Conservation (phyloP, 2,329 filamentous ascomycete genomes). For the Huntiella abstrusa region DNA sequence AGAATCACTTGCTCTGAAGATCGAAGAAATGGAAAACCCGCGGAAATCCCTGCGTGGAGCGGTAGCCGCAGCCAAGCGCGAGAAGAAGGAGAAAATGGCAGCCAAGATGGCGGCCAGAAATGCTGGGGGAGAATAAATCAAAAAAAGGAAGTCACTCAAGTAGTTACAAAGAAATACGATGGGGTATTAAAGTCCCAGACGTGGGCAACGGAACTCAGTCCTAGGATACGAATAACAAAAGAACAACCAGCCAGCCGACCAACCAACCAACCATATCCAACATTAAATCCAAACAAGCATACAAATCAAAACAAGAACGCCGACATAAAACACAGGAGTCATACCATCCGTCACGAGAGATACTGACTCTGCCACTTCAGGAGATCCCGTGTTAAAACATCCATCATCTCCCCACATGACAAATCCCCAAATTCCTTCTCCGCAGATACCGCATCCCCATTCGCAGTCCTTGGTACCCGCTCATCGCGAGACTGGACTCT, state of each 20-base stretch:
- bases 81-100: slow-evolving; percentile 44
- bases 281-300: background rate
- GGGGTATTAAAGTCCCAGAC: background rate
- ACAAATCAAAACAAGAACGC: background rate
- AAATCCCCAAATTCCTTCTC: slow-evolving; percentile 51
- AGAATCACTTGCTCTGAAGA: slow-evolving; percentile 33
- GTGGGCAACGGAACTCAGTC: background rate
- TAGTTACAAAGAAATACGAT: background rate
- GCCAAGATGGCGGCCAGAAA: slow-evolving; percentile 20
- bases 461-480: background rate
- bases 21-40: slow-evolving; percentile 27
- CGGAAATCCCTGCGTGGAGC: slow-evolving; percentile 48
- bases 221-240: background rate
- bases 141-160: background rate
- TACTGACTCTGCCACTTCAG: slow-evolving; percentile 72
- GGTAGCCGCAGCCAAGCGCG: slow-evolving; percentile 12
- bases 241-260: background rate
- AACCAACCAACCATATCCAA: background rate
- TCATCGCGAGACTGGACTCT: background rate
- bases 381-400: slow-evolving; percentile 59
- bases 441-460: slow-evolving; percentile 5
- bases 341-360: slow-evolving; percentile 16
- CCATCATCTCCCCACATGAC: slow-evolving; percentile 78
- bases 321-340: background rate
- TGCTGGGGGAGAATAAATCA: slow-evolving; percentile 3